Percentiles rank a stretch among this genome's conserved stretches.
These are phyloP conservation scores for Mucor mucedo DNA, from an alignment of 371 early-diverging fungal species.

Conservation along the genomic window DNA sequence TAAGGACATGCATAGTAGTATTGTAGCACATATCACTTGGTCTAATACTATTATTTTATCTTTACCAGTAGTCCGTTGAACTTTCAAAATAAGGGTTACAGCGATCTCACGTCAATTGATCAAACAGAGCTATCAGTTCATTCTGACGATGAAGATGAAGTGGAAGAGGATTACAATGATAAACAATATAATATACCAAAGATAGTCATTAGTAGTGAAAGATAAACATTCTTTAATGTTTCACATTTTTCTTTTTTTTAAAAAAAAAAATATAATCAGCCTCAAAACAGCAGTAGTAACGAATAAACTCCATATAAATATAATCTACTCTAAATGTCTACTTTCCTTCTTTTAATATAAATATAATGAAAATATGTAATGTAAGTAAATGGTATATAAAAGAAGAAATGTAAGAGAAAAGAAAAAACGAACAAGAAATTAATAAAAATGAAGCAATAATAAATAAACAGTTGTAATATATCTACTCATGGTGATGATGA, in stretches of 20 bases:
- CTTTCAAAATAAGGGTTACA: conserved; percentile 1
- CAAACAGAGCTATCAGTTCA: background rate
- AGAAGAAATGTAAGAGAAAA: background rate
- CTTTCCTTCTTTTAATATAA: no score
- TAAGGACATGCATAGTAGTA: background rate
- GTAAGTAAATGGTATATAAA: background rate
- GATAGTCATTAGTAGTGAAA: conserved; percentile 9
- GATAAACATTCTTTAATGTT: background rate
- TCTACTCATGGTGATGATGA: conserved; percentile 16
- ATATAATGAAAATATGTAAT: no score
- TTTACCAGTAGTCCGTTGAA: background rate
- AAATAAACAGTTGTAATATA: background rate
- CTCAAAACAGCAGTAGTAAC: no score
- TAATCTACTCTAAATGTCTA: no score
- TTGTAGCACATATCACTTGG: background rate
- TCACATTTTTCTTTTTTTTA: no score
- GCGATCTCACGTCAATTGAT: background rate
- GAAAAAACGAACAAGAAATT: background rate
- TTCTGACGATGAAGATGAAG: conserved; percentile 5
- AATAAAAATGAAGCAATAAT: background rate
- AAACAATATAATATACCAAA: conserved; percentile 10
- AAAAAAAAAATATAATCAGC: no score
- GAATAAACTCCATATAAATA: no score
- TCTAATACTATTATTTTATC: no score
- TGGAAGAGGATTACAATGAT: background rate